Evolutionary conservation across 441 rosid species (phyloP).

Genomic region (Erysimum cheiri): DNA sequence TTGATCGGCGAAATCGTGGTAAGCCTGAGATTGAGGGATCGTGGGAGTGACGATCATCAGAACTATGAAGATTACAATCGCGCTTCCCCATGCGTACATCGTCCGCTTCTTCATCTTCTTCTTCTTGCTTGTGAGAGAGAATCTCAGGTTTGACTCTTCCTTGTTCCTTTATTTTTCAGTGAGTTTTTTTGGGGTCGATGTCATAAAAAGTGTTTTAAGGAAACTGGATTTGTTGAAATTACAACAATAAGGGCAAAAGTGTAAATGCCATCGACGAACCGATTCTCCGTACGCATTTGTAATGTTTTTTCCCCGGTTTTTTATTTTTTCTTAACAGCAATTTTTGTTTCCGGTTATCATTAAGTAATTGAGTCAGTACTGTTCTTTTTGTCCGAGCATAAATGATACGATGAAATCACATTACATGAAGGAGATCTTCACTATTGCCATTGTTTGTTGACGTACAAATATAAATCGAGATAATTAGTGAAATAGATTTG

Average conservation of each 20-base stretch:
- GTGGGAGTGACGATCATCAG: conserved; percentile 87
- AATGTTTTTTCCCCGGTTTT: background rate
- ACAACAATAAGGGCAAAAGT: background rate
- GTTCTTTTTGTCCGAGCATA: too few species aligned
- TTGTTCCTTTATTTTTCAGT: too few species aligned
- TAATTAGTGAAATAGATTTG: too few species aligned
- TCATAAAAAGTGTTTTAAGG: conserved; percentile 1
- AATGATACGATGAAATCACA: too few species aligned
- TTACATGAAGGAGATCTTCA: too few species aligned
- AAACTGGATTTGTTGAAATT: background rate
- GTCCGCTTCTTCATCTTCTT: conserved; percentile 60
- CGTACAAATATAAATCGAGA: too few species aligned
- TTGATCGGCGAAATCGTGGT: conserved; percentile 92
- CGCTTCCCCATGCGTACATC: conserved; percentile 65
- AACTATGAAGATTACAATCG: conserved; percentile 65
- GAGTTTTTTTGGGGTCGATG: conserved; percentile 19
- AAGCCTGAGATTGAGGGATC: conserved; percentile 81
- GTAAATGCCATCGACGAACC: conserved; percentile 1
- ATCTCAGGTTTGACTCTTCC: conserved; percentile 37
- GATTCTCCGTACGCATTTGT: background rate
- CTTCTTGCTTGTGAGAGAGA: conserved; percentile 16
- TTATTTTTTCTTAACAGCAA: too few species aligned
- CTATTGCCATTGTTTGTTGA: background rate
- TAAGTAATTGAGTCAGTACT: too few species aligned
- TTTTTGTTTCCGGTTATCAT: too few species aligned